Base-by-base conservation (phyloP, 345 rosid species). In the Eucalyptus sp. region DNA sequence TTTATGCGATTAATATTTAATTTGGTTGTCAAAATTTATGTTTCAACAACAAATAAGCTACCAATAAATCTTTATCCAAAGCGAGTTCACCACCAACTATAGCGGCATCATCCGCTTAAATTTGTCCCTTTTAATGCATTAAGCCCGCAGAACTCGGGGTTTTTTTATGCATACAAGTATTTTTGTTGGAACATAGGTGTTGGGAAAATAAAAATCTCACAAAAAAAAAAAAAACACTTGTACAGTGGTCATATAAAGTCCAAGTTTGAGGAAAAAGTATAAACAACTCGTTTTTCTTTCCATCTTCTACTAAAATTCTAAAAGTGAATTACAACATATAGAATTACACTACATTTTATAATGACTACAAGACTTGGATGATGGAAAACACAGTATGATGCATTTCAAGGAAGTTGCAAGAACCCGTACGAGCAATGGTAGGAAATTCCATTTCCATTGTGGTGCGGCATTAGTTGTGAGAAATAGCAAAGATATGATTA, bases 21-120 rank as follows among this genome's bases (percentile, higher is more conserved):
- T 52, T 18, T 0, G 58, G 2, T 52, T 0, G 4, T 7, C 58
- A 52, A 52, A 52, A 18, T 0, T 52, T 18, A 7, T 18, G 58
- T 17, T 7, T 52, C 58, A 18, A 52, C 24, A 52, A 52, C 24
- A 52, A 52, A 52, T 0, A 52, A 52, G 58, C 24, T 52, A 17
- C 24, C 58, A 18, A 52, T 52, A 18, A 17, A 62, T 62, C 14
- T 62, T 13, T 62, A 62, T 4, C 71, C 3, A 62, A 62, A 13
- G 15, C 9, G 2, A 7, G 71, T 29, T 62, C 4, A 0, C 33
- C 33, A 62, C 71, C 9, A 29, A 29, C 17, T 13, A 6, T 62
- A 62, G 71, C 3, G 1, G 4, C 1, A 62, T n/a, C 17, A 62
- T 29, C 33, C 1, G 1, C 17, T 27, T 29, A 29, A 4, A 11